These are phyloP conservation scores for Lactarius deliciosus DNA, from an alignment of 768 basidiomycete species.

Conservation along the genomic window DNA sequence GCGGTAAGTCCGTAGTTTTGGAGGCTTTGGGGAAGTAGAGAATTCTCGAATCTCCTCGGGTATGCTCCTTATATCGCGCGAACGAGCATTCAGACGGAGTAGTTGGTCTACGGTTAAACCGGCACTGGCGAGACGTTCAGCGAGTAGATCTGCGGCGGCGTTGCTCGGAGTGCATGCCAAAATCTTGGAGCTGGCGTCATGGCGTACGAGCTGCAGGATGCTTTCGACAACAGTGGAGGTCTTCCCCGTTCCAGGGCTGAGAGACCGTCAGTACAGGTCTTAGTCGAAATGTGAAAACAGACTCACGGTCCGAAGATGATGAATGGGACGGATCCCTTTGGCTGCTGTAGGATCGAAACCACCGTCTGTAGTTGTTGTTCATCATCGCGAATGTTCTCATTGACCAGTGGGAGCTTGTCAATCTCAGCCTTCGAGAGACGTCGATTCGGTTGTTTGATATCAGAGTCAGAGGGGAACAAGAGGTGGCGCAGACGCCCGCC, in stretches of 20 bases:
- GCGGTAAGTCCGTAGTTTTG: conserved; percentile 43
- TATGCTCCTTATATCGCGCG: conserved; percentile 41
- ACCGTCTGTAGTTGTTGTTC: conserved; percentile 51
- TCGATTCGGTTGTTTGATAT: conserved; percentile 32
- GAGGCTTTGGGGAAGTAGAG: conserved; percentile 38
- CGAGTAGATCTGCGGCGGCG: conserved; percentile 40
- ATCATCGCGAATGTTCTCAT: conserved; percentile 48
- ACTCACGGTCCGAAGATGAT: conserved; percentile 63
- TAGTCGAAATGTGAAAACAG: not conserved
- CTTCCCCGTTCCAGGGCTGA: conserved; percentile 44
- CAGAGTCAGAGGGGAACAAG: conserved; percentile 46
- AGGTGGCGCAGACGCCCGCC: conserved; percentile 45
- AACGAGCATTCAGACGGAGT: conserved; percentile 55
- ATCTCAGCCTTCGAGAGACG: conserved; percentile 27
- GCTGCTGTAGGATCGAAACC: conserved; percentile 43
- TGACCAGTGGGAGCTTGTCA: conserved; percentile 36
- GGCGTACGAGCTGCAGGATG: conserved; percentile 37
- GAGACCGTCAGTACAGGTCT: not conserved
- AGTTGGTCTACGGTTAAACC: conserved; percentile 36
- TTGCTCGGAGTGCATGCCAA: conserved; percentile 43
- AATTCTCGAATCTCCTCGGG: conserved; percentile 40
- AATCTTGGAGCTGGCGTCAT: conserved; percentile 30
- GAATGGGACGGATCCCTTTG: conserved; percentile 52
- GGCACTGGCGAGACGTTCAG: conserved; percentile 31
- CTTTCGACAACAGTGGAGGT: conserved; percentile 41